These are phyloP conservation scores for Lophiostoma macrostomum DNA, from an alignment of 495 filamentous ascomycete genomes.

Conservation along the genomic window DNA sequence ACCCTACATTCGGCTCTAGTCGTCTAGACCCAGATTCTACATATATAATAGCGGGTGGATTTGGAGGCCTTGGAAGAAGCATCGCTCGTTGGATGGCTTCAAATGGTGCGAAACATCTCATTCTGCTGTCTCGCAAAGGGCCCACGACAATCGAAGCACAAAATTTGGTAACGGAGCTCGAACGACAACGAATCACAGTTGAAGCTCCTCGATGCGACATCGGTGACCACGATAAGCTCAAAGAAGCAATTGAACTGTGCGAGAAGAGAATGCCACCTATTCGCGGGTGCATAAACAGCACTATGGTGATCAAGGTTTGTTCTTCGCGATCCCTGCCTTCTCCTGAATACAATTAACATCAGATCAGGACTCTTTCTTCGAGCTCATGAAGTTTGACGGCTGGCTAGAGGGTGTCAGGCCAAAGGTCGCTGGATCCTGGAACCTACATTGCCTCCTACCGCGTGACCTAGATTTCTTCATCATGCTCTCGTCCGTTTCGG, in stretches of 20 bases:
- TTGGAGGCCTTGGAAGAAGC: conserved; percentile 38
- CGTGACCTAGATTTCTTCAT: conserved; percentile 28
- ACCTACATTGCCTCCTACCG: conserved; percentile 14
- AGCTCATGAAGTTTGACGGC: not conserved
- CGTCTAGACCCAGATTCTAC: conserved; percentile 3
- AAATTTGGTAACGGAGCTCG: not conserved
- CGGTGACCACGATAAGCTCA: not conserved
- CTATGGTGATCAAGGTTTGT: conserved; percentile 31
- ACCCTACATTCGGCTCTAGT: not conserved
- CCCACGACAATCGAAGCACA: not conserved
- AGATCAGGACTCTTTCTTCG: conserved; percentile 4
- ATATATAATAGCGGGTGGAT: conserved; percentile 42
- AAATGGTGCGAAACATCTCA: conserved; percentile 36
- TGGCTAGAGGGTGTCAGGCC: not conserved
- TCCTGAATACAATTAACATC: no score
- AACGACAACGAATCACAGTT: not conserved
- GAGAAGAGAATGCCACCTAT: conserved; percentile 16
- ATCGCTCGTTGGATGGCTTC: conserved; percentile 36
- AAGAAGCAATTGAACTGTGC: not conserved
- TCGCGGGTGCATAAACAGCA: conserved; percentile 30
- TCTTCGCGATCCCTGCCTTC: conserved; percentile 21
- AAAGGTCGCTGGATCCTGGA: conserved; percentile 15
- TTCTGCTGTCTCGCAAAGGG: conserved; percentile 30
- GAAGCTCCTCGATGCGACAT: not conserved
- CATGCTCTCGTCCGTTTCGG: conserved; percentile 6